Evolutionary conservation across 2,329 filamentous ascomycete genomes (phyloP).

Genomic region (Diplodia intermedia): DNA sequence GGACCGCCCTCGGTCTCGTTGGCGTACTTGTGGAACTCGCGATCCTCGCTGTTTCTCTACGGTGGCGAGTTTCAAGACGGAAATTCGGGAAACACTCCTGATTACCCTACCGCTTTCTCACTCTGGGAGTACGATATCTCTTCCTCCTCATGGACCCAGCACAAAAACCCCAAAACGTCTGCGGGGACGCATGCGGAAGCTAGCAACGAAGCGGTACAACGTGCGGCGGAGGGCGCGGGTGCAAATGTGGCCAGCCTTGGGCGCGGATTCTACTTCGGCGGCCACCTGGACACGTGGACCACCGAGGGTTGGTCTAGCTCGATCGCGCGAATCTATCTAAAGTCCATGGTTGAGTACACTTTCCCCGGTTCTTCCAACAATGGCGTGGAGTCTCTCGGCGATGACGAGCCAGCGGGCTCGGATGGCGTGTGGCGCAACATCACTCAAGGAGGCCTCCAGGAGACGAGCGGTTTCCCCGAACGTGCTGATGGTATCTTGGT

Average conservation of each 20-base stretch:
- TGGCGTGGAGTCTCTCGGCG: slow-evolving; percentile 63
- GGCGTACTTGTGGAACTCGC: slow-evolving; percentile 79
- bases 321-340: slow-evolving; percentile 70
- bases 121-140: slow-evolving; percentile 74
- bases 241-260: slow-evolving; percentile 73
- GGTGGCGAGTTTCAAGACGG: slow-evolving; percentile 74
- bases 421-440: slow-evolving; percentile 76
- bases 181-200: slow-evolving; percentile 67
- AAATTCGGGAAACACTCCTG: slow-evolving; percentile 51
- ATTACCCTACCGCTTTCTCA: slow-evolving; percentile 64
- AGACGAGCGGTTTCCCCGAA: slow-evolving; percentile 70
- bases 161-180: slow-evolving; percentile 66
- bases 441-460: slow-evolving; percentile 73
- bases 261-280: slow-evolving; percentile 79
- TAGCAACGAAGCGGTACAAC: slow-evolving; percentile 65
- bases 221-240: slow-evolving; percentile 76
- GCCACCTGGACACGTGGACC: slow-evolving; percentile 71
- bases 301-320: slow-evolving; percentile 72
- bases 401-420: slow-evolving; percentile 62
- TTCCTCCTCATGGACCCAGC: slow-evolving; percentile 67
- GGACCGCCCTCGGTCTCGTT: slow-evolving; percentile 75
- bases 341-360: slow-evolving; percentile 76
- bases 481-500: slow-evolving; percentile 75
- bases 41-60: slow-evolving; percentile 73
- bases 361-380: slow-evolving; percentile 73